Percentiles rank a stretch among this genome's conserved stretches.
These are phyloP conservation scores for Hsuehochloa calcarea DNA, from an alignment of 176 grass and related monocot genomes.

Conservation along the genomic window DNA sequence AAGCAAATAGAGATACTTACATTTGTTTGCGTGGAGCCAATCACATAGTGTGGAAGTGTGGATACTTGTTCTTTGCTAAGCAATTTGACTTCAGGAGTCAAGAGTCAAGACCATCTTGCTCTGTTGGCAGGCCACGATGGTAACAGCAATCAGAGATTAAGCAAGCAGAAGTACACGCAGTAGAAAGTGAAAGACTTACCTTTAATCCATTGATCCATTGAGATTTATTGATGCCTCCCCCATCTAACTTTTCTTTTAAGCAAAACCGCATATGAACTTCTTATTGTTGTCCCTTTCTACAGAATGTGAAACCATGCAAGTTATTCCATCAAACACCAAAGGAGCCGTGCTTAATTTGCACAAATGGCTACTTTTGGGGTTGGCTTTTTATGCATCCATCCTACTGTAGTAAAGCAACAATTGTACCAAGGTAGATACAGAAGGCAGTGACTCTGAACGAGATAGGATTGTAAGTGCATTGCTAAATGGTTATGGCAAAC, in stretches of 20 bases:
- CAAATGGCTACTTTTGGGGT: not conserved
- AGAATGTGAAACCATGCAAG: not conserved
- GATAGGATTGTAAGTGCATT: not conserved
- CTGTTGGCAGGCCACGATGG: not conserved
- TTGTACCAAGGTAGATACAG: not conserved
- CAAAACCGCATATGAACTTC: not conserved
- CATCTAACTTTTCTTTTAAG: not conserved
- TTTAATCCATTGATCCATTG: not conserved
- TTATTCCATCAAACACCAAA: not conserved
- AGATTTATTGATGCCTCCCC: not conserved
- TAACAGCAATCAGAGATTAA: not conserved
- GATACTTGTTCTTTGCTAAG: not conserved
- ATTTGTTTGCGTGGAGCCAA: not conserved
- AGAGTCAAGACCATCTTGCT: not conserved
- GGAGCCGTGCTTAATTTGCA: not conserved
- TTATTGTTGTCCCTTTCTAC: not conserved
- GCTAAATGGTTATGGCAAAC: not conserved
- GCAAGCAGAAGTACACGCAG: not conserved
- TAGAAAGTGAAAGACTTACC: not conserved
- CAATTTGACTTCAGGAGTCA: not conserved
- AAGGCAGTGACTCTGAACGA: not conserved
- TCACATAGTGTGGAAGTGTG: too few species aligned
- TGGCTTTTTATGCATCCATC: conserved; percentile 21
- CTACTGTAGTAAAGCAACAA: not conserved
- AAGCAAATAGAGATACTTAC: not conserved